A percentile compares a stretch with the other conserved stretches of the same genome.
Evolutionary conservation across 1,284 basidiomycete genomes (phyloP).

Genomic region (Erythrobasidium hasegawianum): DNA sequence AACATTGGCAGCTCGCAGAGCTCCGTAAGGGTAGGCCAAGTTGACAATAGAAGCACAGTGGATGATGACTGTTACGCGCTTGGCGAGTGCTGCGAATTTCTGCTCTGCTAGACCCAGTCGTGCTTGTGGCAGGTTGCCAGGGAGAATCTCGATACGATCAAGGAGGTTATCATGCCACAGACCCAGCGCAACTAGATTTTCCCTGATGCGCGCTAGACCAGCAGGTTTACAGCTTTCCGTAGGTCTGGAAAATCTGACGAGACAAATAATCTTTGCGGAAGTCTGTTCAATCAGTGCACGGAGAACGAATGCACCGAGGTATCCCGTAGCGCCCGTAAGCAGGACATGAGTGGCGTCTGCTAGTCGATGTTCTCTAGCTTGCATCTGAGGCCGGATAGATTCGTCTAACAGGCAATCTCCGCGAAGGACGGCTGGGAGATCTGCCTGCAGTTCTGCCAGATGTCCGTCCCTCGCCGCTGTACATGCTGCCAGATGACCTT

Average conservation of each 20-base stretch:
- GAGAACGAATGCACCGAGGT: slow-evolving; percentile 48
- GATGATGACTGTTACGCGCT: slow-evolving; percentile 45
- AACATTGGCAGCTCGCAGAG: slow-evolving; percentile 47
- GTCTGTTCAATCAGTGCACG: slow-evolving; percentile 45
- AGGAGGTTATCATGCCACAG: slow-evolving; percentile 47
- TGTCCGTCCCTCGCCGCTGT: slow-evolving; percentile 47
- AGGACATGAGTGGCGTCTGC: slow-evolving; percentile 45
- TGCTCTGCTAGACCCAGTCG: slow-evolving; percentile 44
- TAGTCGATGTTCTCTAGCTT: slow-evolving; percentile 36
- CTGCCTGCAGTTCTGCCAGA: slow-evolving; percentile 46
- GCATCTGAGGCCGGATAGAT: slow-evolving; percentile 44
- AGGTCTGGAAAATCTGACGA: slow-evolving; percentile 47
- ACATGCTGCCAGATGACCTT: slow-evolving; percentile 44
- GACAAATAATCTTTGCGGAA: slow-evolving; percentile 47
- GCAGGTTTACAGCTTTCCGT: slow-evolving; percentile 45
- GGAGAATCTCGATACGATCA: slow-evolving; percentile 47
- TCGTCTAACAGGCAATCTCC: slow-evolving; percentile 44
- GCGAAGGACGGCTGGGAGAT: slow-evolving; percentile 46
- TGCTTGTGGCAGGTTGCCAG: slow-evolving; percentile 46
- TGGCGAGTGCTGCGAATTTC: slow-evolving; percentile 44
- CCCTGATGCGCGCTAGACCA: slow-evolving; percentile 46
- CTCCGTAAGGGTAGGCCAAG: slow-evolving; percentile 49
- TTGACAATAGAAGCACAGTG: slow-evolving; percentile 49
- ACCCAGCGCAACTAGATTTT: slow-evolving; percentile 48
- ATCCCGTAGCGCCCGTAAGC: slow-evolving; percentile 49